These are phyloP conservation scores for Phoenix dactylifera DNA, from an alignment of 176 grass and related monocot species.

Conservation along the genomic window DNA sequence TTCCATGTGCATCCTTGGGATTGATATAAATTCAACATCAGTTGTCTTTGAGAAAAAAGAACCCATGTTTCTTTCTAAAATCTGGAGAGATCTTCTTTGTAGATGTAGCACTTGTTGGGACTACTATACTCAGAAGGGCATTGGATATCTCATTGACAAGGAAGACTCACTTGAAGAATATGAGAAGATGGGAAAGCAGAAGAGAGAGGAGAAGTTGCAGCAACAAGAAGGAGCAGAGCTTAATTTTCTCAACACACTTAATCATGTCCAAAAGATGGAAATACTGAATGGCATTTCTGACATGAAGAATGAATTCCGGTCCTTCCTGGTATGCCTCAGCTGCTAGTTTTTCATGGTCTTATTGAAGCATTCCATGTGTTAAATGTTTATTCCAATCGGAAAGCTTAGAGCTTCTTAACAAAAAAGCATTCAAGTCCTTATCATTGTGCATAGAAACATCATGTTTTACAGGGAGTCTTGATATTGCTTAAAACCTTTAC, in stretches of 20 bases:
- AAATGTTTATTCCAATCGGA: too few species aligned
- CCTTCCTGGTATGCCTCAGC: slow-evolving; percentile 64
- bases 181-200: slow-evolving; percentile 74
- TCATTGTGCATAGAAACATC: too few species aligned
- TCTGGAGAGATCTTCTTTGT: slow-evolving; percentile 80
- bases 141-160: slow-evolving; percentile 63
- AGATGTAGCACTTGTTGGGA: slow-evolving; percentile 52
- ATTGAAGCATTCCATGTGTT: too few species aligned
- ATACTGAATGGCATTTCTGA: slow-evolving; percentile 79
- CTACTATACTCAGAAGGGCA: slow-evolving; percentile 41
- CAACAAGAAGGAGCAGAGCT: slow-evolving; percentile 81
- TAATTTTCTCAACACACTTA: slow-evolving; percentile 73
- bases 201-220: slow-evolving; percentile 84
- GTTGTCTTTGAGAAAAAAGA: slow-evolving; percentile 30
- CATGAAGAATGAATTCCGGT: slow-evolving; percentile 78
- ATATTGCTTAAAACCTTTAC: too few species aligned
- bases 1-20: slow-evolving; percentile 47
- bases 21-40: slow-evolving; percentile 42
- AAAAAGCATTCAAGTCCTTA: too few species aligned
- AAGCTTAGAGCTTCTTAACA: too few species aligned
- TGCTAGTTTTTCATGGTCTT: too few species aligned
- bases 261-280: slow-evolving; percentile 96
- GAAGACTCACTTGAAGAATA: slow-evolving; percentile 91
- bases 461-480: too few species aligned
- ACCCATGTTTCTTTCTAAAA: slow-evolving; percentile 72